These are phyloP conservation scores for Cordyceps militaris DNA, from an alignment of 2,329 filamentous ascomycete species.

Conservation along the genomic window DNA sequence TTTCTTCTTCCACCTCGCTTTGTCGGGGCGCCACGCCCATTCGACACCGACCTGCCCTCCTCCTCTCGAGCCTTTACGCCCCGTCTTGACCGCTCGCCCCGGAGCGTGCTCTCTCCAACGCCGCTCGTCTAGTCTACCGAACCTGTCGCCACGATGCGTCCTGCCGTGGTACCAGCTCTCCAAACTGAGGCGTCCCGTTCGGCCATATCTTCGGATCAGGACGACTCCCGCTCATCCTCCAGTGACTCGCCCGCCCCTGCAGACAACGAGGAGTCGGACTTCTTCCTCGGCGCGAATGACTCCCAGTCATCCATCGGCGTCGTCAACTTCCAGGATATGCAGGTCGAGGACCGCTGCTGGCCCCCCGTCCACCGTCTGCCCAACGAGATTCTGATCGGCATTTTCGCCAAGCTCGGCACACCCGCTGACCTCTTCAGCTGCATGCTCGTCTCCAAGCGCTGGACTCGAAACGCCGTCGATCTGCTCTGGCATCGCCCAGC, in stretches of 20 bases:
- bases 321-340: slow-evolving; percentile 69
- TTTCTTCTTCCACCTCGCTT: neutral
- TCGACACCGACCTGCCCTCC: neutral
- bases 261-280: slow-evolving; percentile 89
- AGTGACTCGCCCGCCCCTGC: slow-evolving; percentile 68
- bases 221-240: slow-evolving; percentile 57
- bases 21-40: neutral
- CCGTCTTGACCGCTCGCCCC: neutral
- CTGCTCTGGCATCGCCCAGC: slow-evolving; percentile 91
- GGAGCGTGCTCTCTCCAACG: neutral
- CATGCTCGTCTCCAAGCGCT: slow-evolving; percentile 90
- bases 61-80: neutral
- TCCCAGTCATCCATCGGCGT: slow-evolving; percentile 86
- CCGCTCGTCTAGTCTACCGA: neutral
- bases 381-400: slow-evolving; percentile 87
- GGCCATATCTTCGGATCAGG: slow-evolving; percentile 30
- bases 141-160: slow-evolving; percentile 13
- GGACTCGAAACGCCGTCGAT: slow-evolving; percentile 88
- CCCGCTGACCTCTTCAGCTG: slow-evolving; percentile 74
- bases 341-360: slow-evolving; percentile 58
- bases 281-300: slow-evolving; percentile 82
- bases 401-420: slow-evolving; percentile 77
- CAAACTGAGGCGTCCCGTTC: slow-evolving; percentile 17
- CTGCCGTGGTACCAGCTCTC: slow-evolving; percentile 14
- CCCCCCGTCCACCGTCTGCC: slow-evolving; percentile 81